Base-by-base conservation (phyloP, 495 filamentous ascomycete genomes). In the Endocarpon pusillum region DNA sequence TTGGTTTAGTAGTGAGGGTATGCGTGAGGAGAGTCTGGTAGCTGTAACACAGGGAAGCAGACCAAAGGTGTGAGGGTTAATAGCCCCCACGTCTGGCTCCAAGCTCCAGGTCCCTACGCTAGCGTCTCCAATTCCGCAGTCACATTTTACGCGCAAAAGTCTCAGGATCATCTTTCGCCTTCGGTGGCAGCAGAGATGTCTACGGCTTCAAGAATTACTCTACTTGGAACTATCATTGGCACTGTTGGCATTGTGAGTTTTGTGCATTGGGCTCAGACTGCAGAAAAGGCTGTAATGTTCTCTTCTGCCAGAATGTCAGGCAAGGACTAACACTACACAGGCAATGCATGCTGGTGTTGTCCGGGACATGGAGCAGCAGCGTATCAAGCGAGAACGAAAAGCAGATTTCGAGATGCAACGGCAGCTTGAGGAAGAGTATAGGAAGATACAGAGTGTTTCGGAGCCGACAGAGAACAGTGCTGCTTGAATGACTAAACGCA, bases 271-370 rank as follows among this genome's bases (percentile, higher is more conserved):
- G 62, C 78, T 38, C 89, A 97, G 54, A 69, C 75, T 42, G 57
- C 67, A n/a, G 89, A 97, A 51, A 79, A 82, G 66, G 71, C 73
- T 50, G 87, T 94, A 58, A 35, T 69, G 54, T 34, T 21, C 42
- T 22, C 21, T 36, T 30, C 10, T 15, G 17, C 20, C 24, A 38
- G 18, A 10, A 24, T 39, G 19, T 12, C 16, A 20, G 7, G 31
- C 10, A 23, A 14, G 8, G 14, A 3, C 6, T 22, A n/a, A 26
- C 12, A 10, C 12, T 30, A 21, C 18, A 24, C 49, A 93, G 87
- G 80, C 82, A 26, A 99, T 99, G 89, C 89, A 99, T 50, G 70
- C 72, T 37, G 91, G 91, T 11, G 89, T 99, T 5, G 62, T 94
- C 44, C 80, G 86, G 27, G 91, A 96, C 45, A 80, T 93, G 62